Evolutionary conservation across 2,329 filamentous ascomycete species (phyloP).

Genomic region (Fusarium goolgardi): DNA sequence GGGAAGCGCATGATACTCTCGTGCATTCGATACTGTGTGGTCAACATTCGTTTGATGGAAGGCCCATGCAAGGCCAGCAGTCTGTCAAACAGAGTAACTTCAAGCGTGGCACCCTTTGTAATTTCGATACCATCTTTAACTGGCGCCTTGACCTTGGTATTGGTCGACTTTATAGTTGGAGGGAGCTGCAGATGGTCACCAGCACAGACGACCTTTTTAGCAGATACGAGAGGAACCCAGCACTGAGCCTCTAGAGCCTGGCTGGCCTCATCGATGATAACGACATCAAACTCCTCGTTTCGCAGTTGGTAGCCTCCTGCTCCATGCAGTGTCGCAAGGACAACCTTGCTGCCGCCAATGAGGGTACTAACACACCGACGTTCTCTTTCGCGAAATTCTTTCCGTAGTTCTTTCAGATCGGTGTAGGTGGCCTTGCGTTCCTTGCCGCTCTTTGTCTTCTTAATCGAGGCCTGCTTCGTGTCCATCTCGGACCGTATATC

Average conservation of each 20-base stretch:
- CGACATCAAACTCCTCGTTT: slow-evolving; percentile 86
- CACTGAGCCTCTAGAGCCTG: slow-evolving; percentile 97
- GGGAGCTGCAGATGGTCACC: slow-evolving; percentile 95
- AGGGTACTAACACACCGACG: slow-evolving; percentile 81
- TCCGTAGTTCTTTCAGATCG: slow-evolving; percentile 85
- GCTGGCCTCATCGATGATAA: slow-evolving; percentile 95
- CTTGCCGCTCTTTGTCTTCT: slow-evolving; percentile 83
- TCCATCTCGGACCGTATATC: slow-evolving; percentile 96
- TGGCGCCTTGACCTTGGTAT: slow-evolving; percentile 60
- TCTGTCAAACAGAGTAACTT: slow-evolving; percentile 93
- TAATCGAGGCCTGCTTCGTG: slow-evolving; percentile 85
- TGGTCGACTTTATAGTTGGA: slow-evolving; percentile 89
- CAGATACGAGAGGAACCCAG: slow-evolving; percentile 88
- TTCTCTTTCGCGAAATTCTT: slow-evolving; percentile 89
- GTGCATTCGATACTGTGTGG: slow-evolving; percentile 98
- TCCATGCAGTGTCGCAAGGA: slow-evolving; percentile 92
- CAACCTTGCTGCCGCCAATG: slow-evolving; percentile 82
- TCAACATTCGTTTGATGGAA: slow-evolving; percentile 92
- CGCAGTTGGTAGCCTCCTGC: slow-evolving; percentile 86
- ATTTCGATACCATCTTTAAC: slow-evolving; percentile 53
- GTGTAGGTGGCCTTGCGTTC: slow-evolving; percentile 85
- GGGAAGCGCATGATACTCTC: slow-evolving; percentile 95
- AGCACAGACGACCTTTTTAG: slow-evolving; percentile 87
- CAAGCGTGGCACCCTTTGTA: slow-evolving; percentile 72
- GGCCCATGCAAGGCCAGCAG: slow-evolving; percentile 84